Base-by-base conservation (phyloP, 495 filamentous ascomycete species). In the Rhypophila decipiens region DNA sequence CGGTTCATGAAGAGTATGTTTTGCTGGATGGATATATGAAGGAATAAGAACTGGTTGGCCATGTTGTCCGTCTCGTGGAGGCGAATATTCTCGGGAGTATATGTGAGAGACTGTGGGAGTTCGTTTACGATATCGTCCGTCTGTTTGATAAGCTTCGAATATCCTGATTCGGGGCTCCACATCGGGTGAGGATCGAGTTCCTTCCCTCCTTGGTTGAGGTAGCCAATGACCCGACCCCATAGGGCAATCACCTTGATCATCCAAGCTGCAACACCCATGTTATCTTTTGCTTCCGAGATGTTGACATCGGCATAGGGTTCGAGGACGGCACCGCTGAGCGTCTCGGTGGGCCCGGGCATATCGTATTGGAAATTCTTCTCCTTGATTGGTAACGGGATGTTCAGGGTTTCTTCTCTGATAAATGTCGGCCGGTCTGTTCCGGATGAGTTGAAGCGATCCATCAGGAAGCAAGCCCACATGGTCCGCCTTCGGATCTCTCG, bases 381-480 rank as follows among this genome's bases (percentile, higher is more conserved):
- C 55, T 87, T 88, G 47, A 95, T 87, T 0, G 93, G 93, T 33
- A 98, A 73, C 57, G 91, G 91, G 11, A 95, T 85, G 56, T 90
- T 86, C 42, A 98, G 74, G 44, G 85, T 86, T 46, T 87, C 86
- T 63, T 96, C 90, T 53, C 87, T 83, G 27, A 90, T 86, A 57
- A 94, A 91, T n/a, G 86, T 85, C 41, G 93, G 93, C 43, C 93
- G 79, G 56, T 96, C 90, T 22, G 90, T 96, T 12, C 93, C 93
- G 2, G 90, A 96, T 2, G 91, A 95, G 65, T 90, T 96, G 67
- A 96, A 96, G 0, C 91, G 82, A 64, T 98, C 93, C 93, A 98
- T 96, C 50, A 94, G 60, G 57, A 91, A 96, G 61, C 90, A 96
- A 19, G 90, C 86, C 93, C 93, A 98, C 91, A 98, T 96, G 4